phyloP scores from a whole-genome alignment of 306 rosid species.

The Glycine latifolia region DNA sequence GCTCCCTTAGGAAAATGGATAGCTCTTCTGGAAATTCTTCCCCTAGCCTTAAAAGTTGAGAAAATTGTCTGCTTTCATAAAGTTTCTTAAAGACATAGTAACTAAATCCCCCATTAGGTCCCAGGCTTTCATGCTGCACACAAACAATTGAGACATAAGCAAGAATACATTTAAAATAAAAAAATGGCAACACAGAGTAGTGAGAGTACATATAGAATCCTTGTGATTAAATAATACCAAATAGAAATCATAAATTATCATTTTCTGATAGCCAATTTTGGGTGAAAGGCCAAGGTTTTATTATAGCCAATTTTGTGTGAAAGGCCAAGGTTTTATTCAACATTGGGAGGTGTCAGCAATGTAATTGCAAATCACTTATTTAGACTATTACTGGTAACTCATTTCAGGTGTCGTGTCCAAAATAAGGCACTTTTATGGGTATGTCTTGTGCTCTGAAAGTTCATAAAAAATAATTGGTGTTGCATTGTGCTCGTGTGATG shows the following conservation, averaged over 20 bases:
- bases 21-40: conserved; percentile 94
- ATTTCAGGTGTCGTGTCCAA: conserved; percentile 16
- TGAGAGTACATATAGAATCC: conserved; percentile 35
- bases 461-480: background rate
- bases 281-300: conserved; percentile 32
- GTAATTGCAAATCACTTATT: conserved; percentile 12
- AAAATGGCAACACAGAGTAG: background rate
- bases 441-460: too few species aligned
- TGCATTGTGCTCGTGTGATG: background rate
- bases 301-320: conserved; percentile 7
- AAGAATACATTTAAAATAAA: conserved; percentile 20
- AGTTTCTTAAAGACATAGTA: conserved; percentile 81
- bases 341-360: conserved; percentile 3
- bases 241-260: conserved; percentile 3
- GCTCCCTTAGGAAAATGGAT: conserved; percentile 79
- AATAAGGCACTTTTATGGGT: background rate
- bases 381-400: conserved; percentile 23
- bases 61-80: conserved; percentile 71
- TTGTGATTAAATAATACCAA: conserved; percentile 14
- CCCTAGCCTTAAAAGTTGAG: conserved; percentile 91
- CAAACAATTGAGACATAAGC: conserved; percentile 45
- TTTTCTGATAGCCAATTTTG: conserved; percentile 4
- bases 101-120: conserved; percentile 93
- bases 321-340: conserved; percentile 36
- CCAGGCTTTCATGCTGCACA: conserved; percentile 90